Percentiles rank a stretch among this genome's conserved stretches.
Conservation (phyloP, 441 rosid genomes). For the Erysimum pusillum region DNA sequence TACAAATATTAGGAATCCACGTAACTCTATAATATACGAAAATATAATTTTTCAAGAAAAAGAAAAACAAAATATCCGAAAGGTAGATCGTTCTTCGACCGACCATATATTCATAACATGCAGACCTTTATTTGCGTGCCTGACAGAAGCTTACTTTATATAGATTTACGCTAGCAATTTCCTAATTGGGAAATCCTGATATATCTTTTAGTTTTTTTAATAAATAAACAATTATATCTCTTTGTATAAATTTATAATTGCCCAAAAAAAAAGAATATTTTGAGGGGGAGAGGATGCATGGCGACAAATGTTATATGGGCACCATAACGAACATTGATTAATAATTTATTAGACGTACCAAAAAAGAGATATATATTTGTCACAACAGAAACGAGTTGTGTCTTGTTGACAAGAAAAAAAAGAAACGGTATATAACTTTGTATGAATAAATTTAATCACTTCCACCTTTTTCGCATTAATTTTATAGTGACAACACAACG, state of each 20-base stretch:
- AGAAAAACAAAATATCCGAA: slow-evolving; percentile 20
- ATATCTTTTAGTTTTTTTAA: slow-evolving; percentile 9
- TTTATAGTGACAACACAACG: slow-evolving; percentile 44
- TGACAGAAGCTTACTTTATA: slow-evolving; percentile 42
- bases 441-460: slow-evolving; percentile 4
- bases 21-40: slow-evolving; percentile 18
- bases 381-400: slow-evolving; percentile 43
- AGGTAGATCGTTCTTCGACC: slow-evolving; percentile 38
- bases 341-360: slow-evolving; percentile 2
- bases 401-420: too few species aligned
- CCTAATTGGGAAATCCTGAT: slow-evolving; percentile 39
- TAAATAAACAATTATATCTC: slow-evolving; percentile 23
- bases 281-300: too few species aligned
- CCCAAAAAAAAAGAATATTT: not conserved
- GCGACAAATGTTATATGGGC: slow-evolving; percentile 42
- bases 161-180: slow-evolving; percentile 43
- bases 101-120: slow-evolving; percentile 43
- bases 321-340: slow-evolving; percentile 38
- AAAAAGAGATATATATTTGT: slow-evolving; percentile 28
- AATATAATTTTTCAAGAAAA: not conserved
- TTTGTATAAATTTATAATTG: not conserved
- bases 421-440: not conserved
- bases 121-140: slow-evolving; percentile 48
- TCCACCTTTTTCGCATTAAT: slow-evolving; percentile 37
- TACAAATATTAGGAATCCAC: slow-evolving; percentile 23